Evolutionary conservation across 2,329 filamentous ascomycete genomes (phyloP), one percentile per base, ranked within the genome.

Genomic region (Elsinoe perseae): DNA sequence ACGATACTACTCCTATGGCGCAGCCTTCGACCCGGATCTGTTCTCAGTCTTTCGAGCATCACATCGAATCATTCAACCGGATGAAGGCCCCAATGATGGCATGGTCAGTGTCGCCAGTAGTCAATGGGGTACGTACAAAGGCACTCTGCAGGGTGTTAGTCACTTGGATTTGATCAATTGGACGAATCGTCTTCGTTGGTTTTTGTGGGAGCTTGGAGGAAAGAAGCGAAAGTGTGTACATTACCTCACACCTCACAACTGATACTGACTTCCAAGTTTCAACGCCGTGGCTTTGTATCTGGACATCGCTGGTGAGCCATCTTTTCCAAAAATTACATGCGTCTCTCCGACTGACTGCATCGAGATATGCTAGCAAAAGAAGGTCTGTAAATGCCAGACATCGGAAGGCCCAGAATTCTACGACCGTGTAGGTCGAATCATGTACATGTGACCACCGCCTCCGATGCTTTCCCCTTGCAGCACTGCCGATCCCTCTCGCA

Each of bases 111-210:
- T 84, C 32, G 67, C 72, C 2, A 83, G 80, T 59, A 80, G 78
- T 62, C 73, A 71, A 59, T 85, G 82, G 82, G 82, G 82, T 30
- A 73, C 74, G 8, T 85, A 85, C 62, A 80, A 82, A 64, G 82
- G 82, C 25, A 85, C 82, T 1, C 64, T 85, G 52, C 72, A 82
- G n/a, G 79, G 79, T 3, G 81, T 84, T 57, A 83, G 78, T 65
- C 82, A 85, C 69, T 66, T 85, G 46, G 81, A 85, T 62, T 65
- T 84, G 59, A 85, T 85, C 67, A 85, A 85, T 62, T 85, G 82
- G 82, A 82, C 80, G 25, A 84, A 83, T 60, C 72, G 80, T 27
- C 62, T 83, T 34, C 78, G 82, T 61, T 82, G 79, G 77, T 73
- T 79, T 57, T 72, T 80, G 50, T 81, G 78, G 65, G 72, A 77